Percentiles rank a stretch among this genome's conserved stretches.
Conservation (phyloP, 768 basidiomycete species). For the Russula dissimulans region DNA sequence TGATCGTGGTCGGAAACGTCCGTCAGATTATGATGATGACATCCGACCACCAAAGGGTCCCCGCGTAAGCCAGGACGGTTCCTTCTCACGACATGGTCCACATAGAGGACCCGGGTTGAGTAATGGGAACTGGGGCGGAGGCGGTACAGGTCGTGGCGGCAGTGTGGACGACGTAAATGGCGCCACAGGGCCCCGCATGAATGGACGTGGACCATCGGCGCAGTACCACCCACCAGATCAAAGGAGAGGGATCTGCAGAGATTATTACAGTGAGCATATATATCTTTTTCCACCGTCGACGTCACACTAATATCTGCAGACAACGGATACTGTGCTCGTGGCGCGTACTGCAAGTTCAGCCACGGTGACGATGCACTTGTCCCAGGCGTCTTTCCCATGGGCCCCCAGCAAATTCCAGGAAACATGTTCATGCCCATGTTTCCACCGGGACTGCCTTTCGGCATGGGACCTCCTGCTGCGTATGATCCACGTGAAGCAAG, state of each 20-base stretch:
- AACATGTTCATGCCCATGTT: slow-evolving; percentile 65
- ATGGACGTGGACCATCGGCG: slow-evolving; percentile 14
- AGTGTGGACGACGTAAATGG: slow-evolving; percentile 27
- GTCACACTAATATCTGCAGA: slow-evolving; percentile 38
- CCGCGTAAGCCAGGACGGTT: slow-evolving; percentile 52
- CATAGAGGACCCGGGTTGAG: slow-evolving; percentile 28
- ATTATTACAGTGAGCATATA: slow-evolving; percentile 76
- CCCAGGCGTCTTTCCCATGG: slow-evolving; percentile 58
- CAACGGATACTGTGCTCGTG: slow-evolving; percentile 84
- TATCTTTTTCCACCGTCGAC: background rate
- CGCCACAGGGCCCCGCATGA: slow-evolving; percentile 21
- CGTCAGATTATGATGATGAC: slow-evolving; percentile 50
- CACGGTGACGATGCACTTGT: slow-evolving; percentile 86
- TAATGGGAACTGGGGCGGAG: slow-evolving; percentile 26
- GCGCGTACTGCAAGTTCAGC: slow-evolving; percentile 82
- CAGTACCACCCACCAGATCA: slow-evolving; percentile 65
- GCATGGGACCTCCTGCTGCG: slow-evolving; percentile 37
- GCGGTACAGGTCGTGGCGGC: slow-evolving; percentile 23
- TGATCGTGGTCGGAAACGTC: slow-evolving; percentile 57
- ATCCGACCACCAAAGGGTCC: slow-evolving; percentile 62
- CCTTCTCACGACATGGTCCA: slow-evolving; percentile 56
- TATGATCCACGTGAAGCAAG: slow-evolving; percentile 73
- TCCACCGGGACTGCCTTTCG: slow-evolving; percentile 47
- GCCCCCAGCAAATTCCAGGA: slow-evolving; percentile 32
- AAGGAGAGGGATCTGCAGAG: slow-evolving; percentile 73